These are phyloP conservation scores for Schizopora paradoxa DNA, from an alignment of 1,284 basidiomycete species.

Conservation along the genomic window DNA sequence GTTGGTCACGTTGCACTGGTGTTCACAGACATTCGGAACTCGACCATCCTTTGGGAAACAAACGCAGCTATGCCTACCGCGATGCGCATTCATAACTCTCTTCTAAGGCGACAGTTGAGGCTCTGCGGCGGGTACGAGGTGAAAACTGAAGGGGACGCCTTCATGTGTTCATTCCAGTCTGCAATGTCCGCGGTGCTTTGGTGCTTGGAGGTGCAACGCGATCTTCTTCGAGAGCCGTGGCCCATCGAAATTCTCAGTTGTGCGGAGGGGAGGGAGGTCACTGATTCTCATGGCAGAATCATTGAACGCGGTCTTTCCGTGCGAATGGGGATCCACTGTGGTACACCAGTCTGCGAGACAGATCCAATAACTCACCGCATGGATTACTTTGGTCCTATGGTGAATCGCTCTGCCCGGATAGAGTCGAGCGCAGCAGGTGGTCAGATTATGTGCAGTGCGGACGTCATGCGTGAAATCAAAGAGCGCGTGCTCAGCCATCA, in stretches of 20 bases:
- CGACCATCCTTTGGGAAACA: conserved; percentile 95
- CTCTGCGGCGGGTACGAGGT: conserved; percentile 97
- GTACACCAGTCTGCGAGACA: conserved; percentile 84
- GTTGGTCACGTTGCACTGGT: conserved; percentile 89
- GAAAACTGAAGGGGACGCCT: conserved; percentile 99
- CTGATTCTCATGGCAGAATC: conserved; percentile 64
- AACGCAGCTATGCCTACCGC: conserved; percentile 96
- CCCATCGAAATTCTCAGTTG: conserved; percentile 92
- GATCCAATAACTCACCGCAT: conserved; percentile 95
- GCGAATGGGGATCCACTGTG: conserved; percentile 97
- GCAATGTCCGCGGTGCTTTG: conserved; percentile 87
- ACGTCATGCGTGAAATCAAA: conserved; percentile 83
- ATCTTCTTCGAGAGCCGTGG: conserved; percentile 86
- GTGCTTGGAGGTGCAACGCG: conserved; percentile 86
- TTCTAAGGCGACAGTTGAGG: conserved; percentile 84
- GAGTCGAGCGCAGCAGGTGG: conserved; percentile 84
- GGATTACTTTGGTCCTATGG: conserved; percentile 96
- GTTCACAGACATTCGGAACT: conserved; percentile 98
- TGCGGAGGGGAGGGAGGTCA: conserved; percentile 84
- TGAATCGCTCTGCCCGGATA: conserved; percentile 89
- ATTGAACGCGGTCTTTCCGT: conserved; percentile 90
- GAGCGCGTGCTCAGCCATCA: conserved; percentile 53
- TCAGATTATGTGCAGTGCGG: conserved; percentile 90
- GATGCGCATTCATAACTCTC: conserved; percentile 86
- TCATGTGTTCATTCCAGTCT: conserved; percentile 97